Conservation (phyloP, 169 alveolate species). For the Babesia ovata region DNA sequence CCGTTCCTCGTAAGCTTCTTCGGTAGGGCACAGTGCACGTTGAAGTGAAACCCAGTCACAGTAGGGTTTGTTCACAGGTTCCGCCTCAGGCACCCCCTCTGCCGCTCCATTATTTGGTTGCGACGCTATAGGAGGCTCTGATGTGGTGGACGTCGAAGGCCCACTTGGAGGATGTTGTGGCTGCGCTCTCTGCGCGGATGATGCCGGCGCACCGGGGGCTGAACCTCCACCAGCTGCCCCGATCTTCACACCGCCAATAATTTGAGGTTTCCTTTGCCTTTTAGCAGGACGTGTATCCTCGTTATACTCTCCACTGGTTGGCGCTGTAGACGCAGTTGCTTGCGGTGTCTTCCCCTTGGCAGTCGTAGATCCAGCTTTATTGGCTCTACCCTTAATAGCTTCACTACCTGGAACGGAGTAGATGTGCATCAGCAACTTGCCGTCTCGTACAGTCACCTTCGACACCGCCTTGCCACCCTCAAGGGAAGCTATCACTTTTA, state of each 20-base stretch:
- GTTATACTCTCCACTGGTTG: background rate
- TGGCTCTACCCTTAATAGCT: background rate
- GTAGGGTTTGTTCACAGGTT: background rate
- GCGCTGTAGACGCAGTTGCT: background rate
- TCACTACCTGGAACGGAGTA: slow-evolving; percentile 9
- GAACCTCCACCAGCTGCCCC: background rate
- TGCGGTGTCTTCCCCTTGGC: background rate
- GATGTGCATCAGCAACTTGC: slow-evolving; percentile 46
- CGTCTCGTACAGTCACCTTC: slow-evolving; percentile 38
- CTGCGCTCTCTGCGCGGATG: background rate
- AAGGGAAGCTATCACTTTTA: slow-evolving; percentile 6
- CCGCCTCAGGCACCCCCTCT: background rate
- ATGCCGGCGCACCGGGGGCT: background rate
- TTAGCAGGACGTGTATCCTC: too few relatives aligned
- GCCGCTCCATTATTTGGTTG: background rate
- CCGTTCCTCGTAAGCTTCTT: slow-evolving; percentile 13
- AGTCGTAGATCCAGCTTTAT: background rate
- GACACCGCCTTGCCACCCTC: slow-evolving; percentile 23
- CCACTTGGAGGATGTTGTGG: background rate
- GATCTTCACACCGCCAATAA: too few relatives aligned
- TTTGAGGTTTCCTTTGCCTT: too few relatives aligned
- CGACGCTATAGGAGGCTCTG: too few relatives aligned
- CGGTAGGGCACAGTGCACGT: slow-evolving; percentile 6
- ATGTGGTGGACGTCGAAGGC: background rate
- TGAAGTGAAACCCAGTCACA: slow-evolving; percentile 11